Evolutionary conservation across 345 rosid species (phyloP).

Genomic region (Bruguiera parviflora): DNA sequence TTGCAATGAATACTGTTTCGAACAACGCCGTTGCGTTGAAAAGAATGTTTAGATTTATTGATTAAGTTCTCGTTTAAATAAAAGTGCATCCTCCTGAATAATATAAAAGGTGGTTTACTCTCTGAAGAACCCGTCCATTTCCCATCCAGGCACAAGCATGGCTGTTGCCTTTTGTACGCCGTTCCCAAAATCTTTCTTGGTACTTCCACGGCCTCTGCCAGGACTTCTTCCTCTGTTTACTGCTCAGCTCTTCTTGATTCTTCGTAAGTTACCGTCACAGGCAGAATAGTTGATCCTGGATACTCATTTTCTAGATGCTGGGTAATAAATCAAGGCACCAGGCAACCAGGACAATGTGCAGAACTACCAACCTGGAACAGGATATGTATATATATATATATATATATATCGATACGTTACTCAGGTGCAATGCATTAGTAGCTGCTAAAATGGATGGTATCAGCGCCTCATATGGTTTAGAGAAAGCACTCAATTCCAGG

Average conservation of each 20-base stretch:
- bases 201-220: constrained; percentile 13
- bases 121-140: constrained; percentile 5
- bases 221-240: neutral
- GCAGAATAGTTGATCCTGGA: constrained; percentile 17
- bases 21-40: too few relatives aligned
- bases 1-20: too few relatives aligned
- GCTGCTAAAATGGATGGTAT: constrained; percentile 28
- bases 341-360: neutral
- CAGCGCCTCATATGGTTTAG: constrained; percentile 20
- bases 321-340: neutral
- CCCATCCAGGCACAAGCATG: constrained; percentile 22
- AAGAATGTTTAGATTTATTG: too few relatives aligned
- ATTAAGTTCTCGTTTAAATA: too few relatives aligned
- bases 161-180: constrained; percentile 11
- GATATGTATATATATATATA: too few relatives aligned
- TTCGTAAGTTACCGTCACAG: constrained; percentile 14
- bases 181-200: constrained; percentile 18
- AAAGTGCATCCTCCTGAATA: too few relatives aligned
- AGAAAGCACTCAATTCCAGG: constrained; percentile 26
- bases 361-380: neutral
- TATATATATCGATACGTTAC: too few relatives aligned
- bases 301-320: constrained; percentile 14
- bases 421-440: neutral
- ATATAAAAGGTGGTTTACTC: too few relatives aligned
- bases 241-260: constrained; percentile 20